A percentile compares a stretch with the other conserved stretches of the same genome.
phyloP scores from a whole-genome alignment of 352 stramenopile genomes.

The Pythium oligandrum region DNA sequence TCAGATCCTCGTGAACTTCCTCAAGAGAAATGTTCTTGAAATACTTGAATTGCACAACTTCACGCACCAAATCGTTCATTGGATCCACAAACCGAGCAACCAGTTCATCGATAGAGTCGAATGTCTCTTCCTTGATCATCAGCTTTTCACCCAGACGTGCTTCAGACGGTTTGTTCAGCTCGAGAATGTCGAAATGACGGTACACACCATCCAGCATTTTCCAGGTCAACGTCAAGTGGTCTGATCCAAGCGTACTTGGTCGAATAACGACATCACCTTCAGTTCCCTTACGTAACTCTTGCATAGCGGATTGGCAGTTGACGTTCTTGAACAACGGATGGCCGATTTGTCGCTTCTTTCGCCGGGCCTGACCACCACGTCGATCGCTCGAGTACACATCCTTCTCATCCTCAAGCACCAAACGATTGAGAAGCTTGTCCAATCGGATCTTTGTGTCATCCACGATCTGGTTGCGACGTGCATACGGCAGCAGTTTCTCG shows the following conservation, averaged over 20 bases:
- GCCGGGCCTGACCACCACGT: constrained; percentile 35
- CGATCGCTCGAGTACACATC: constrained; percentile 18
- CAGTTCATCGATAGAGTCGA: constrained; percentile 86
- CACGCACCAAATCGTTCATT: constrained; percentile 86
- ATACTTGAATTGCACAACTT: constrained; percentile 86
- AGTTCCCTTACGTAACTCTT: constrained; percentile 71
- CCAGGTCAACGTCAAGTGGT: constrained; percentile 87
- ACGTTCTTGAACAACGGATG: constrained; percentile 87
- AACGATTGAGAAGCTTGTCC: constrained; percentile 72
- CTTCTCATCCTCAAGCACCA: constrained; percentile 75
- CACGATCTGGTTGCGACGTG: constrained; percentile 45
- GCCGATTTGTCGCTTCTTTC: constrained; percentile 86
- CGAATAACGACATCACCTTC: constrained; percentile 84
- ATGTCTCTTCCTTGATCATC: constrained; percentile 84
- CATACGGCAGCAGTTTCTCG: constrained; percentile 48
- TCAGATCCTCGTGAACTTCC: constrained; percentile 80
- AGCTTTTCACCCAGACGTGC: constrained; percentile 74
- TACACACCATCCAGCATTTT: constrained; percentile 87
- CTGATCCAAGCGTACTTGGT: constrained; percentile 72
- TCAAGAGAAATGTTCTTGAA: constrained; percentile 67
- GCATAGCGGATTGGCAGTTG: constrained; percentile 77
- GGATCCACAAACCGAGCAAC: constrained; percentile 85
- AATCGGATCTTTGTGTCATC: constrained; percentile 66
- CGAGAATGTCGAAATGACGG: constrained; percentile 84
- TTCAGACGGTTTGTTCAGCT: constrained; percentile 86